Percentiles rank a stretch among this genome's conserved stretches.
These are phyloP conservation scores for Syzygium oleosum DNA, from an alignment of 345 rosid species.

Conservation along the genomic window DNA sequence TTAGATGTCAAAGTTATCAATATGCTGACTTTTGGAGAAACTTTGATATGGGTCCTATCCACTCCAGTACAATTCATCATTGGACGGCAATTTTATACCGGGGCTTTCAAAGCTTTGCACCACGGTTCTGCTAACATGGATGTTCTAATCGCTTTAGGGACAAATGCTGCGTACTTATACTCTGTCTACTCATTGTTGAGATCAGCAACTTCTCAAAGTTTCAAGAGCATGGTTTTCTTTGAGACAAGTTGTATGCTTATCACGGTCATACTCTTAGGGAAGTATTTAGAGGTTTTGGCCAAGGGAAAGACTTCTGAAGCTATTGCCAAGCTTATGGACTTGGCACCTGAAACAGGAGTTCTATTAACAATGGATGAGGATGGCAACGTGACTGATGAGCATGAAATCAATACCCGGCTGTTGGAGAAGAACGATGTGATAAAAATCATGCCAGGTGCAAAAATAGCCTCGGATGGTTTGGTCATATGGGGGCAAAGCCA, in stretches of 20 bases:
- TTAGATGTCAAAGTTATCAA: slow-evolving; percentile 56
- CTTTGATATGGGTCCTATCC: slow-evolving; percentile 56
- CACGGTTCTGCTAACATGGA: slow-evolving; percentile 85
- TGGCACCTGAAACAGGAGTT: slow-evolving; percentile 63
- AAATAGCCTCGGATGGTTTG: slow-evolving; percentile 64
- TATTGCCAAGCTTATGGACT: slow-evolving; percentile 78
- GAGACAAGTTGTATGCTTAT: slow-evolving; percentile 96
- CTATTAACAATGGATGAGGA: slow-evolving; percentile 44
- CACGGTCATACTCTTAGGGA: slow-evolving; percentile 77
- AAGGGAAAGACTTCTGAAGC: slow-evolving; percentile 87
- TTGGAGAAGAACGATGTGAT: slow-evolving; percentile 77
- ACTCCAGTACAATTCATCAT: slow-evolving; percentile 82
- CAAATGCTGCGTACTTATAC: slow-evolving; percentile 89
- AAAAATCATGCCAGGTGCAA: slow-evolving; percentile 62
- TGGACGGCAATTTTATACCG: slow-evolving; percentile 67
- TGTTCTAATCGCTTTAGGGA: slow-evolving; percentile 79
- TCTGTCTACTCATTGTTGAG: slow-evolving; percentile 62
- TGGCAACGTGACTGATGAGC: slow-evolving; percentile 52
- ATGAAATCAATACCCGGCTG: slow-evolving; percentile 70
- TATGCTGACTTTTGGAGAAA: slow-evolving; percentile 54
- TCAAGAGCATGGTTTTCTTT: slow-evolving; percentile 66
- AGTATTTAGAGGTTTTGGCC: slow-evolving; percentile 76
- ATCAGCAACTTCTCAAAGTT: slow-evolving; percentile 54
- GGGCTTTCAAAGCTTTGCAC: slow-evolving; percentile 67
- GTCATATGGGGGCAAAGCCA: slow-evolving; percentile 69